Base-by-base conservation (phyloP, 2,329 filamentous ascomycete species). In the Juglanconis juglandina region DNA sequence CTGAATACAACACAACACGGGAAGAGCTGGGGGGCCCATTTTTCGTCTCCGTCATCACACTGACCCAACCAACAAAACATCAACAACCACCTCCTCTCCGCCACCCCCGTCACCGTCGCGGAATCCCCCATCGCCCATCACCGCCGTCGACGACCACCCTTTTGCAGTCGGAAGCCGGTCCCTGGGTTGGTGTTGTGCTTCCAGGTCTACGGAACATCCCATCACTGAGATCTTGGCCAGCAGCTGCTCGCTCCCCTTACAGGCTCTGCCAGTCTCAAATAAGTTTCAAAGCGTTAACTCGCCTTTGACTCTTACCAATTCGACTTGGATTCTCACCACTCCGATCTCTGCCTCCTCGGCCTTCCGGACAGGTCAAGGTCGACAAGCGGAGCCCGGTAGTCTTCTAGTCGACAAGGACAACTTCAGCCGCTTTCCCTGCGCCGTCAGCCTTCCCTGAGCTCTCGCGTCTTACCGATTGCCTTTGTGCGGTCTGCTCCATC, bases 231-330 rank as follows among this genome's bases (percentile, higher is more conserved):
- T 44, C 47, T 46, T 56, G 59, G 59, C 39, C 39, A 56, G 59
- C 55, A 63, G 48, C 52, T 53, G 17, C 33, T 41, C 14, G 48
- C 52, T 41, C 35, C 42, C 46, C 52, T 59, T 59, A 33, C 47
- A 49, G 49, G 37, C 55, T 49, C 53, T 46, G 58, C 58, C 54
- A 49, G 61, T 53, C 58, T 59, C 51, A 47, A 41, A 44, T 24
- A 53, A 51, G 53, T 50, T 57, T 63, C 58, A 55, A 61, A 61
- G 59, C 61, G 61, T 61, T 59, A 42, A 56, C 56, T 61, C 61
- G 61, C 48, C 61, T 63, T 63, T 61, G 58, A 61, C 35, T 53
- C 61, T 58, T 33, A 35, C 35, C 53, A 39, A 35, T 32, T 51
- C 48, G 55, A 56, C 53, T 35, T 30, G 35, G 32, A 30, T 33